Conservation (phyloP, 139 green algal species). For the Chlamydomonas urium region DNA sequence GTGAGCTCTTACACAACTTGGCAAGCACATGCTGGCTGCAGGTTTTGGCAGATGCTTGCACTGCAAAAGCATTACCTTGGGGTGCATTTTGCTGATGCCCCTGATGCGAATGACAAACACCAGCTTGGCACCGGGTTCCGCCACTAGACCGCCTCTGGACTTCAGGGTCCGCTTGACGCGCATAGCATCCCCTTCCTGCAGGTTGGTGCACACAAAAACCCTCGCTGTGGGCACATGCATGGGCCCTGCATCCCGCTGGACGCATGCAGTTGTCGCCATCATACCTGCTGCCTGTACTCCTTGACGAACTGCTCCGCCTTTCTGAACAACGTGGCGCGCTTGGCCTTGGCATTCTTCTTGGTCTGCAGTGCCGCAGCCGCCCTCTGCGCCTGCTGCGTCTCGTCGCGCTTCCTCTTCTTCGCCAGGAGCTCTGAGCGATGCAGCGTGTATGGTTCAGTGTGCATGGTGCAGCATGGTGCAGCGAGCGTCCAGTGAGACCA, state of each 20-base stretch:
- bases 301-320: conserved; percentile 95
- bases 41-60: too few species aligned
- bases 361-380: conserved; percentile 58
- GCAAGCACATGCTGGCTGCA: too few species aligned
- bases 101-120: conserved; percentile 96
- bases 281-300: conserved; percentile 92
- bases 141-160: conserved; percentile 88
- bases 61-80: conserved; percentile 72
- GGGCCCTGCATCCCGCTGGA: not conserved
- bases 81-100: conserved; percentile 94
- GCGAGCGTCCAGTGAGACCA: too few species aligned
- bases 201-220: not conserved
- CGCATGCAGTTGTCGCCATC: not conserved
- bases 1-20: too few species aligned
- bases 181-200: conserved; percentile 90
- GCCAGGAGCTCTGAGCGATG: conserved; percentile 75
- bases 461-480: too few species aligned
- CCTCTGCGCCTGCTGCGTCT: conserved; percentile 54
- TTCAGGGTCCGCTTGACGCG: conserved; percentile 89
- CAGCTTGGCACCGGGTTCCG: conserved; percentile 91
- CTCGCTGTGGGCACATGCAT: not conserved
- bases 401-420: conserved; percentile 78
- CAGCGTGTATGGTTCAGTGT: too few species aligned
- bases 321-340: conserved; percentile 91
- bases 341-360: conserved; percentile 62